Base-by-base conservation (phyloP, 306 rosid genomes). In the Citrullus mucosospermus region DNA sequence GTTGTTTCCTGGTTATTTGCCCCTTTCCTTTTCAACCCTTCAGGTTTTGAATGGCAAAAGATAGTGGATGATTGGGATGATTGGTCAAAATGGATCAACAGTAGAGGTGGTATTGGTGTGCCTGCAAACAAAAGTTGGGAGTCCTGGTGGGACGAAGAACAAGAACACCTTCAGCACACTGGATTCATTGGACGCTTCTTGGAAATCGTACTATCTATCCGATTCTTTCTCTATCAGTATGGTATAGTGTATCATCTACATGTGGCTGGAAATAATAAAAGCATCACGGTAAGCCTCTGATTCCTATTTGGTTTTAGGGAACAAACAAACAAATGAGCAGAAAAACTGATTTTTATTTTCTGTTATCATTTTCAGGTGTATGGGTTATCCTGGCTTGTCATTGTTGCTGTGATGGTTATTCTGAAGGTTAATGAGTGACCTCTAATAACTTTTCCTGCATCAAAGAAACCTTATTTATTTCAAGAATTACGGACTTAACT, bases 31-130 rank as follows among this genome's bases (percentile, higher is more conserved):
- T 95, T 95, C 59, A 95, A 95, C 84, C 99, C 99, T 69, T 92
- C 97, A 39, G 99, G 99, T 76, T 95, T 95, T 88, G 99, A 95
- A 85, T 95, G 99, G 99, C 99, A 95, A 82, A 95, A 95, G 91
- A 92, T 89, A 81, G 99, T 95, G 67, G 99, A 95, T n/a, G 99
- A 95, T 85, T 91, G 90, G 91, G 97, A 92, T 81, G 99, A 95
- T 86, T 92, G 97, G 99, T 55, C 86, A 17, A 95, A 95, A 86
- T 95, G 99, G 99, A 95, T 91, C 58, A 89, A 76, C 76, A 91
- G 81, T 81, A 91, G 86, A 44, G 99, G 97, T 25, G 99, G 97
- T 73, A 87, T 95, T 71, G 99, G 99, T 84, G 97, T 95, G 80
- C 92, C 97, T 38, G 86, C 97, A 79, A 88, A 72, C 82, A 95